A percentile compares a stretch with the other conserved stretches of the same genome.
Evolutionary conservation across 2,329 filamentous ascomycete species (phyloP).

Genomic region (Cadophora sp.): DNA sequence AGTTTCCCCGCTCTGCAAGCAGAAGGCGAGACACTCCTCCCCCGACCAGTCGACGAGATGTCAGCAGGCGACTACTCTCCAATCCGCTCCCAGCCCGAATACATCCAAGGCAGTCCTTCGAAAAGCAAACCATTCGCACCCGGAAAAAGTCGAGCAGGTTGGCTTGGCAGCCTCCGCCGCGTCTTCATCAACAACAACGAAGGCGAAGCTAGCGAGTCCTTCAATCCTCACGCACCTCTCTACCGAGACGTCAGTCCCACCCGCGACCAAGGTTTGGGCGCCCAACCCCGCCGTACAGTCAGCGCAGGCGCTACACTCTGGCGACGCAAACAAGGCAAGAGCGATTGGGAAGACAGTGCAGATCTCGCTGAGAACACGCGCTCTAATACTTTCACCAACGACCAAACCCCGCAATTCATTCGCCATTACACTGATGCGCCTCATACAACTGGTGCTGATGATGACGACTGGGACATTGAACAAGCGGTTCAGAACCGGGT

Average conservation of each 20-base stretch:
- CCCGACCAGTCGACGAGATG: slow-evolving; percentile 35
- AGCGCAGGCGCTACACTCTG: slow-evolving; percentile 55
- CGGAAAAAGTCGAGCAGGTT: slow-evolving; percentile 45
- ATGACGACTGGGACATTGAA: slow-evolving; percentile 76
- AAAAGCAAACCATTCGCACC: slow-evolving; percentile 54
- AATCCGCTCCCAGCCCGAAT: slow-evolving; percentile 25
- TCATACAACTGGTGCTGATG: slow-evolving; percentile 45
- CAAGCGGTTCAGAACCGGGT: slow-evolving; percentile 72
- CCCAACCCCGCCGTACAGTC: slow-evolving; percentile 51
- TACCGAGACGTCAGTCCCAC: slow-evolving; percentile 35
- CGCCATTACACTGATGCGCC: slow-evolving; percentile 9
- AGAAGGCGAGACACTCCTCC: slow-evolving; percentile 41
- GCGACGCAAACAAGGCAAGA: slow-evolving; percentile 56
- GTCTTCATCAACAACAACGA: slow-evolving; percentile 35
- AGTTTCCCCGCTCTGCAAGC: slow-evolving; percentile 40
- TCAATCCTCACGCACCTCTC: slow-evolving; percentile 8
- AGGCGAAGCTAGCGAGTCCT: background rate
- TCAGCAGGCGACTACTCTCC: slow-evolving; percentile 31
- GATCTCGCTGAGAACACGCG: slow-evolving; percentile 15
- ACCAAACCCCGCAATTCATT: background rate
- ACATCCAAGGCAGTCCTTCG: slow-evolving; percentile 58
- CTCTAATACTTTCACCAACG: slow-evolving; percentile 36
- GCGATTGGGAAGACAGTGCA: slow-evolving; percentile 55
- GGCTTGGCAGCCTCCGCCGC: slow-evolving; percentile 69
- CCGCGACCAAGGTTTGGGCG: slow-evolving; percentile 28